phyloP scores from a whole-genome alignment of 1,284 basidiomycete species.

The Apiotrichum gracile region DNA sequence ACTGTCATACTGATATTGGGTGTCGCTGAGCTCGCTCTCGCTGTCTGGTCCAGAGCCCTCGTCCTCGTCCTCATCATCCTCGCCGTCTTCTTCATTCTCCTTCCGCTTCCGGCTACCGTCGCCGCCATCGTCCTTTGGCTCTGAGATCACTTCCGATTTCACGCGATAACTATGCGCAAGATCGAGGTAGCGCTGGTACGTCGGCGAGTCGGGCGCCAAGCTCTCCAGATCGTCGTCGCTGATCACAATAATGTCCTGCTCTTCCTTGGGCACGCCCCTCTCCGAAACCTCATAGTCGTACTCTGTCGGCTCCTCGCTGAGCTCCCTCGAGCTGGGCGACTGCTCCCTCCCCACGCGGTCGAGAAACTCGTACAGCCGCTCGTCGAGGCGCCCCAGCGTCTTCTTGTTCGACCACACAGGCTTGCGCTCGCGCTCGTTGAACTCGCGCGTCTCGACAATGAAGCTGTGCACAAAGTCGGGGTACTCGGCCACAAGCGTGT shows the following conservation, averaged over 20 bases:
- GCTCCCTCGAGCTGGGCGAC: no score
- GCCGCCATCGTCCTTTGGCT: background rate
- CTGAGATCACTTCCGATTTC: background rate
- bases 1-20: no score
- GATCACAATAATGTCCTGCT: background rate
- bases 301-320: no score
- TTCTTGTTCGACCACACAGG: background rate
- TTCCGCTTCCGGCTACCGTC: background rate
- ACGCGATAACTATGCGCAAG: background rate
- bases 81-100: background rate
- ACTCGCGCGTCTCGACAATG: background rate
- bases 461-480: background rate
- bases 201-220: background rate
- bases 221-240: background rate
- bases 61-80: no score
- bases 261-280: no score
- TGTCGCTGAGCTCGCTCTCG: no score
- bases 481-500: background rate
- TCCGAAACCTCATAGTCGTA: no score
- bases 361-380: background rate
- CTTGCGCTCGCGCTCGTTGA: background rate
- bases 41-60: no score
- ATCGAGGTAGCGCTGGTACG: background rate
- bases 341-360: no score
- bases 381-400: background rate